Percentiles rank a stretch among this genome's conserved stretches.
Conservation (phyloP, 2,329 filamentous ascomycete genomes). For the Onygenales sp. region DNA sequence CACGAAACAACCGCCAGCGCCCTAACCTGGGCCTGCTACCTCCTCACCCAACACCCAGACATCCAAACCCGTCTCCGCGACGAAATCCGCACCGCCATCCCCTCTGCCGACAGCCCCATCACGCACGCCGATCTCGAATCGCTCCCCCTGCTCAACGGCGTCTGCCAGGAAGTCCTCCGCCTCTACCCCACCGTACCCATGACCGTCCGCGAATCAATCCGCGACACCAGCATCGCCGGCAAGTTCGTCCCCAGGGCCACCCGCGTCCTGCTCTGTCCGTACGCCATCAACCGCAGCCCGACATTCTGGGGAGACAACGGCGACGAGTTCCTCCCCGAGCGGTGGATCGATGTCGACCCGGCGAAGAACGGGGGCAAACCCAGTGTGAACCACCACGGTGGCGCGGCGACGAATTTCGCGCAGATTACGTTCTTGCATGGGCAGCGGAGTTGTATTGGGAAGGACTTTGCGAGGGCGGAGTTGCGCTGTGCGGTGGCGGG, state of each 20-base stretch:
- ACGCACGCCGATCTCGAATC: constrained; percentile 46
- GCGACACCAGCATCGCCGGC: constrained; percentile 48
- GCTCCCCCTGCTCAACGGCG: constrained; percentile 67
- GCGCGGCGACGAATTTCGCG: constrained; percentile 28
- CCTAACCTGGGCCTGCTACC: constrained; percentile 46
- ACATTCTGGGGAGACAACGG: constrained; percentile 68
- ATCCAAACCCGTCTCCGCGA: constrained; percentile 40
- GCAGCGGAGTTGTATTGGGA: constrained; percentile 29
- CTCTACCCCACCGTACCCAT: constrained; percentile 32
- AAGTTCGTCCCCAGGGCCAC: constrained; percentile 61
- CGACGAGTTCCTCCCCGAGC: constrained; percentile 63
- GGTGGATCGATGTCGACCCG: constrained; percentile 54
- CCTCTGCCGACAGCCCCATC: constrained; percentile 24
- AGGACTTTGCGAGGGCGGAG: constrained; percentile 35
- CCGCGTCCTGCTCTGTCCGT: constrained; percentile 54
- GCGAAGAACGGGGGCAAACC: constrained; percentile 42
- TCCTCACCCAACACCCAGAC: constrained; percentile 41
- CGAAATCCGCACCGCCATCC: constrained; percentile 40
- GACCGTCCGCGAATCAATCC: constrained; percentile 31
- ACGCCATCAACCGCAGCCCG: constrained; percentile 61
- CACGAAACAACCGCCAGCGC: constrained; percentile 49
- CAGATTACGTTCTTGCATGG: constrained; percentile 33
- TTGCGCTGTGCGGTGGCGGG: constrained; percentile 31
- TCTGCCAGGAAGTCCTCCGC: constrained; percentile 62
- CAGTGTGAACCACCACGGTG: constrained; percentile 44